Evolutionary conservation across 352 stramenopile genomes (phyloP), one percentile per base, ranked within the genome.

Genomic region (Phytophthora parvispora): DNA sequence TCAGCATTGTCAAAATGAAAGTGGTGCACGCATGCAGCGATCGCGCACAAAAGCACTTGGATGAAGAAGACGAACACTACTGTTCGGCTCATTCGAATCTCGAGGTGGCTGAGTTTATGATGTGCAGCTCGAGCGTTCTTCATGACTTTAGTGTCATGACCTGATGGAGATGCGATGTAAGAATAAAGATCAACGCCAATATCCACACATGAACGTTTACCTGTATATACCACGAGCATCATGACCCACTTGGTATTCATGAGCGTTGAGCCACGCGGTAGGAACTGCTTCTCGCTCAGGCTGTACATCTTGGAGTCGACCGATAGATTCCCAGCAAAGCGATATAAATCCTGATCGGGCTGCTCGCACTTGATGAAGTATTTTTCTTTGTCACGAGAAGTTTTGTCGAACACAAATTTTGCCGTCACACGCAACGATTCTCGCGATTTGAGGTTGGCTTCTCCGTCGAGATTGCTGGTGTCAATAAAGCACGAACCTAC

Each of bases 121-220:
- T 93, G 80, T 2, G 87, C 77, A n/a, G 80, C 80, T 8, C 87
- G 86, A 8, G 86, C 88, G 40, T 96, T 98, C 69, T 95, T 95
- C 80, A 96, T 95, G 49, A 98, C 83, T 67, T 98, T 98, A 6
- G 92, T 96, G 50, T 98, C 93, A 59, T 96, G 86, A 5, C 87
- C 80, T 75, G 52, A 1, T 15, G n/a, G n/a, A n/a, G n/a, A n/a
- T n/a, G n/a, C n/a, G n/a, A n/a, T 32, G n/a, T n/a, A 32, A 47
- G 4, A 0, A 22, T 25, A 63, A 55, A 28, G 24, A 25, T 38
- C 16, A 67, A 31, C 8, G 7, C 15, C 27, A 13, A 51, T 34
- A 50, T 43, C 29, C 28, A 20, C 7, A 59, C 40, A 12, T 42
- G 25, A 8, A 31, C 28, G 16, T 6, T 52, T 62, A 75, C 67